Base-by-base conservation (phyloP, 2,329 filamentous ascomycete species). In the Verticillium isaacii region DNA sequence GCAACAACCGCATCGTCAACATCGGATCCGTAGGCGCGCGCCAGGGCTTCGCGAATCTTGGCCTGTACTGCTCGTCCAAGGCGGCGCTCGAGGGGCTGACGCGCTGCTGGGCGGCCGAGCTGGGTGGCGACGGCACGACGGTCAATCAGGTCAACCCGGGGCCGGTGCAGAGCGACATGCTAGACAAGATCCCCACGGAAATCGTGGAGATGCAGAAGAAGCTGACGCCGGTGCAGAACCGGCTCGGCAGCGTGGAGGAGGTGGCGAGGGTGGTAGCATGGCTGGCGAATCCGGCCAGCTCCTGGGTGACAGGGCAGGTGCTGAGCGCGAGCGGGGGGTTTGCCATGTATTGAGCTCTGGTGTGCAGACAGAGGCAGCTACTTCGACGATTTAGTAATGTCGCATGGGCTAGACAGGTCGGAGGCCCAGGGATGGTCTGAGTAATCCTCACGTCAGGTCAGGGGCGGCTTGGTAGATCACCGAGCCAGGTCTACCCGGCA, bases 81-180 rank as follows among this genome's bases (percentile, higher is more conserved):
- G 84, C 83, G 0, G 86, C 85, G 6, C 69, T 89, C 17, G 85
- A 89, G 69, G 83, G 80, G 0, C 70, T 88, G 60, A 89, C 86
- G 11, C 75, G 85, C 7, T 80, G 77, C 55, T 84, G 84, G 79
- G 86, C 87, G 0, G 76, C 77, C 0, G 86, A 89, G 71, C 73
- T 89, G 9, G 85, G 85, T 0, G 68, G 64, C 3, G 72, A 79
- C 62, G 84, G 85, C 0, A 83, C 83, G 62, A 88, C 85, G 0
- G 85, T 87, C 32, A 89, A 89, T 65, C 77, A 79, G 0, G 81
- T 89, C 2, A 81, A 81, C 23, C 85, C 85, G 0, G 86, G 86
- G 0, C 85, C 86, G 0, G 82, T 86, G 6, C 72, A 82, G 71
- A 86, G 78, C 34, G 84, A 86, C 8, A 80, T 89, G 79, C 68